Percentiles rank a stretch among this genome's conserved stretches.
phyloP scores from a whole-genome alignment of 495 filamentous ascomycete species.

The Tuber umbilicatum region DNA sequence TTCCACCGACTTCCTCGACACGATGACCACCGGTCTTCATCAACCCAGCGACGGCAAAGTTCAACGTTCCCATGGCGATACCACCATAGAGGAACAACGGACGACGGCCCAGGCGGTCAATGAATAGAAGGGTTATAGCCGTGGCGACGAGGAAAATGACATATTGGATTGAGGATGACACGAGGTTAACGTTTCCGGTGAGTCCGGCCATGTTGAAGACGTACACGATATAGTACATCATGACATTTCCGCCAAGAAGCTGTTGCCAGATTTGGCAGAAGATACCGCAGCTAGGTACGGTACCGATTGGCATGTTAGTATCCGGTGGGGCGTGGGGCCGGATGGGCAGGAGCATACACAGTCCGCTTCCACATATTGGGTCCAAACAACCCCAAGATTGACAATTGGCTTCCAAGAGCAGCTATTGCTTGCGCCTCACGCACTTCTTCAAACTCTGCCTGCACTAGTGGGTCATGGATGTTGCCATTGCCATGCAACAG shows the following conservation, averaged over 20 bases:
- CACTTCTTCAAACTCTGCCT: slow-evolving; percentile 36
- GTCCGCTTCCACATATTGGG: slow-evolving; percentile 52
- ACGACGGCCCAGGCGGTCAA: slow-evolving; percentile 58
- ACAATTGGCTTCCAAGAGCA: slow-evolving; percentile 52
- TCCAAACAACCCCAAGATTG: slow-evolving; percentile 63
- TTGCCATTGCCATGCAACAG: slow-evolving; percentile 63
- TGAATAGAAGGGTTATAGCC: slow-evolving; percentile 50
- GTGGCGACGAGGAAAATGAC: slow-evolving; percentile 61
- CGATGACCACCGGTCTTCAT: slow-evolving; percentile 50
- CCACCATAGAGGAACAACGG: slow-evolving; percentile 63
- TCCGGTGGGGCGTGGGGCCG: too few relatives aligned
- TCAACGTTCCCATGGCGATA: slow-evolving; percentile 62
- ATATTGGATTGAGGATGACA: slow-evolving; percentile 68
- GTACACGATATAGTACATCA: slow-evolving; percentile 66
- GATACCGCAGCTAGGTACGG: slow-evolving; percentile 51
- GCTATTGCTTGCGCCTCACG: slow-evolving; percentile 30
- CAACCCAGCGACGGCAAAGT: slow-evolving; percentile 60
- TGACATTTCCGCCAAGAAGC: slow-evolving; percentile 78
- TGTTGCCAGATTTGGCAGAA: slow-evolving; percentile 83
- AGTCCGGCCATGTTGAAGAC: slow-evolving; percentile 68
- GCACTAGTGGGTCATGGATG: slow-evolving; percentile 55
- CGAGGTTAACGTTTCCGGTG: slow-evolving; percentile 53
- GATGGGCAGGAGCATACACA: slow-evolving; percentile 9
- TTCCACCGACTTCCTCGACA: slow-evolving; percentile 56
- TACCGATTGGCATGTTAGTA: slow-evolving; percentile 31